Conservation (phyloP, 768 basidiomycete genomes). For the Hericium coralloides region DNA sequence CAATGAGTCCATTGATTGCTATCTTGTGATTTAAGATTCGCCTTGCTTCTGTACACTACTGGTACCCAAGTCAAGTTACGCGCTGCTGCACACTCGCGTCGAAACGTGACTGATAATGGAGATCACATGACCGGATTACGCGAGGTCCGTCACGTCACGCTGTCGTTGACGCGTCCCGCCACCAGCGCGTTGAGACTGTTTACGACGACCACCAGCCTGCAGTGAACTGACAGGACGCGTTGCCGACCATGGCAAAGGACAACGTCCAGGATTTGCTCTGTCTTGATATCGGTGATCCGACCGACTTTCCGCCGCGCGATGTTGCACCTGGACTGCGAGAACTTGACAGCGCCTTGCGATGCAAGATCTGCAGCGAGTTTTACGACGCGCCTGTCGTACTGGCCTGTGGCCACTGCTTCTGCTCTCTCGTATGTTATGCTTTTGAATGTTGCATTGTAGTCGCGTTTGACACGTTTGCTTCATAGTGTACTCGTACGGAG, state of each 20-base stretch:
- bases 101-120: too few species aligned
- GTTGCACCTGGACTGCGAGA: constrained; percentile 20
- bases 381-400: constrained; percentile 30
- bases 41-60: too few species aligned
- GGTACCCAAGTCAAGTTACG: too few species aligned
- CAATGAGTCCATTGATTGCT: too few species aligned
- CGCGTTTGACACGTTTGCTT: not conserved
- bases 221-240: too few species aligned
- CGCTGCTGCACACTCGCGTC: too few species aligned
- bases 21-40: too few species aligned
- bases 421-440: constrained; percentile 21
- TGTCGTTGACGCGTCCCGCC: too few species aligned
- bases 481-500: constrained; percentile 30
- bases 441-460: not conserved
- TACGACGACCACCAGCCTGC: not conserved
- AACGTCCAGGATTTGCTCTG: constrained; percentile 5
- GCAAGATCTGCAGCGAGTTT: constrained; percentile 33
- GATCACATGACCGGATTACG: too few species aligned
- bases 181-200: not conserved
- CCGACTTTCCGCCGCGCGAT: constrained; percentile 23
- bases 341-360: constrained; percentile 28
- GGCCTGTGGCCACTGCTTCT: constrained; percentile 34
- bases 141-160: too few species aligned
- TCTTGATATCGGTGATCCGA: constrained; percentile 20
- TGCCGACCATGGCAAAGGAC: constrained; percentile 4